Evolutionary conservation across 2,329 filamentous ascomycete species (phyloP).

Genomic region (Colletotrichum salicis): DNA sequence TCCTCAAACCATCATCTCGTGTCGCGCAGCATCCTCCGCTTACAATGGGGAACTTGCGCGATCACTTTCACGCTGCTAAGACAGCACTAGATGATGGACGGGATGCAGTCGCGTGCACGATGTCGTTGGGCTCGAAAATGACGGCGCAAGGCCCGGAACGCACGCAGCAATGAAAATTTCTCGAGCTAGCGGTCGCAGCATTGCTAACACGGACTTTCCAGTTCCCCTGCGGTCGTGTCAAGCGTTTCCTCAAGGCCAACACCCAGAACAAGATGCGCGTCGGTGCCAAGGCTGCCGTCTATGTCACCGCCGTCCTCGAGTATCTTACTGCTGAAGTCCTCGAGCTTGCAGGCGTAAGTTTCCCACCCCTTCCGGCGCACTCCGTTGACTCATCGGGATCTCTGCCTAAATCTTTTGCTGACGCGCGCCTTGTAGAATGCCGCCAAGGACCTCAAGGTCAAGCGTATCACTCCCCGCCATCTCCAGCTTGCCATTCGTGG

Average conservation of each 20-base stretch:
- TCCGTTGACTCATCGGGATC: constrained; percentile 20
- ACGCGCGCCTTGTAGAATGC: constrained; percentile 72
- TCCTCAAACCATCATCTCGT: background rate
- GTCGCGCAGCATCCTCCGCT: background rate
- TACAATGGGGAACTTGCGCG: constrained; percentile 1
- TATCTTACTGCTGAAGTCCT: constrained; percentile 98
- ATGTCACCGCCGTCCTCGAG: constrained; percentile 97
- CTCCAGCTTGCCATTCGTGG: constrained; percentile 97
- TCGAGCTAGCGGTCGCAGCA: background rate
- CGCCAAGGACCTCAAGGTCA: constrained; percentile 99
- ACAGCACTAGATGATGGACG: background rate
- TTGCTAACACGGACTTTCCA: constrained; percentile 50
- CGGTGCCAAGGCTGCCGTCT: constrained; percentile 97
- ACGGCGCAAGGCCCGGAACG: constrained; percentile 20
- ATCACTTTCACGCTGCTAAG: background rate
- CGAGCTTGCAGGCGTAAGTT: constrained; percentile 89
- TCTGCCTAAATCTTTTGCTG: constrained; percentile 21
- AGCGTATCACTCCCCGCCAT: constrained; percentile 98
- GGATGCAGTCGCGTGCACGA: constrained; percentile 27
- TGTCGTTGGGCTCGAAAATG: constrained; percentile 9
- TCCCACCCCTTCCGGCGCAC: constrained; percentile 9
- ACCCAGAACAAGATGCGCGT: constrained; percentile 99
- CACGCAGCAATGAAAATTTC: constrained; percentile 19
- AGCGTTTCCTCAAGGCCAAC: constrained; percentile 99
- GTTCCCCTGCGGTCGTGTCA: constrained; percentile 99